These are phyloP conservation scores for Sugiyamaella paludigena DNA, from an alignment of 1,139 yeast species.

Conservation along the genomic window DNA sequence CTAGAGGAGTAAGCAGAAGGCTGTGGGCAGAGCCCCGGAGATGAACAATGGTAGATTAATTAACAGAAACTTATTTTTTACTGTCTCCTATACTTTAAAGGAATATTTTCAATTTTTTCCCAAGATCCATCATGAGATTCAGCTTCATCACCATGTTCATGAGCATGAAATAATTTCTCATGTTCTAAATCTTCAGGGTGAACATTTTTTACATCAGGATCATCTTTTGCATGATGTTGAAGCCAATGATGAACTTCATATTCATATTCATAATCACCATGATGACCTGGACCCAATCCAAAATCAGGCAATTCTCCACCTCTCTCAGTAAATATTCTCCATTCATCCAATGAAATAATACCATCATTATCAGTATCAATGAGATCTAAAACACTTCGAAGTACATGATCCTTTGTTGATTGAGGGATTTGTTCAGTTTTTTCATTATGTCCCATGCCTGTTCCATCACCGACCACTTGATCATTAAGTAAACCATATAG, in stretches of 20 bases:
- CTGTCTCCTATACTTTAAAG: constrained; percentile 33
- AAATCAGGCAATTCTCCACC: constrained; percentile 87
- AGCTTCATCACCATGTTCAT: constrained; percentile 66
- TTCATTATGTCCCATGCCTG: constrained; percentile 82
- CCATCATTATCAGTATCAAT: constrained; percentile 71
- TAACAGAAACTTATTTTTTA: neutral
- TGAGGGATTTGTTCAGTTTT: constrained; percentile 57
- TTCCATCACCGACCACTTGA: constrained; percentile 79
- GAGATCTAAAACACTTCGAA: constrained; percentile 52
- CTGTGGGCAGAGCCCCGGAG: too few relatives aligned
- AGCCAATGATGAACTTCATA: constrained; percentile 96
- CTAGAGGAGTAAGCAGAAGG: too few relatives aligned
- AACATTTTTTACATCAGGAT: constrained; percentile 75
- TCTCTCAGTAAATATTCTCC: constrained; percentile 55
- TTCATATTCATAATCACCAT: constrained; percentile 89
- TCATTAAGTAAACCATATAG: constrained; percentile 77
- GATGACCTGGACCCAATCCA: constrained; percentile 96
- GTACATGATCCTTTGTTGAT: constrained; percentile 55
- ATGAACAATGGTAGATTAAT: neutral
- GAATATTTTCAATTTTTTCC: constrained; percentile 40
- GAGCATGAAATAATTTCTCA: constrained; percentile 83
- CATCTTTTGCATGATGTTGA: constrained; percentile 72
- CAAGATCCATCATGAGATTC: constrained; percentile 39
- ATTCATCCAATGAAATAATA: constrained; percentile 63
- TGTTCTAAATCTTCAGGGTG: constrained; percentile 92